These are phyloP conservation scores for Achlya hypogyna DNA, from an alignment of 352 stramenopile genomes.

Conservation along the genomic window DNA sequence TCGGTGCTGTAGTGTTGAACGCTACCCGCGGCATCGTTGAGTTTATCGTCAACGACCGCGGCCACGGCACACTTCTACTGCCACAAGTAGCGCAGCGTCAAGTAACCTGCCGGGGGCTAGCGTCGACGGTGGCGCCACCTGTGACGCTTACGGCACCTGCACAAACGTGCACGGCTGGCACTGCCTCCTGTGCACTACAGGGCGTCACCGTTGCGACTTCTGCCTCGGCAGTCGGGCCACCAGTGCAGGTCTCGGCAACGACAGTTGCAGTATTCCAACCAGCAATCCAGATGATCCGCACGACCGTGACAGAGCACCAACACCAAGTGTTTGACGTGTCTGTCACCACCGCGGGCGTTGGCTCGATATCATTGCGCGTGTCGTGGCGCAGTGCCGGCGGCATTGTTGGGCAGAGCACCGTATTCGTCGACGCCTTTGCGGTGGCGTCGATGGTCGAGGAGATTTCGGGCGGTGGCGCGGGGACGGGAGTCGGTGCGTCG, in stretches of 20 bases:
- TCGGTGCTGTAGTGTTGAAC: neutral
- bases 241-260: neutral
- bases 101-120: neutral
- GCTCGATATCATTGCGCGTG: neutral
- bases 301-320: neutral
- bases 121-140: neutral
- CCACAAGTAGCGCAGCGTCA: neutral
- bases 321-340: neutral
- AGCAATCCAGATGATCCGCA: conserved; percentile 4
- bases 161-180: neutral
- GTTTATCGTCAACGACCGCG: neutral
- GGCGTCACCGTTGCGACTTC: neutral
- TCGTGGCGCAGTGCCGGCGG: neutral
- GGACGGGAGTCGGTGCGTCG: neutral
- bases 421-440: neutral
- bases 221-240: neutral
- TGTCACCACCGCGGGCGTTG: neutral
- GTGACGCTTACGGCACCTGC: neutral
- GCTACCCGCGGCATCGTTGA: neutral
- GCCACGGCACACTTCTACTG: neutral
- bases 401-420: neutral
- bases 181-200: neutral
- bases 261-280: neutral
- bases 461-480: neutral
- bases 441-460: conserved; percentile 10